phyloP scores from a whole-genome alignment of 2,329 filamentous ascomycete species.

The Colletotrichum tamarilloi region DNA sequence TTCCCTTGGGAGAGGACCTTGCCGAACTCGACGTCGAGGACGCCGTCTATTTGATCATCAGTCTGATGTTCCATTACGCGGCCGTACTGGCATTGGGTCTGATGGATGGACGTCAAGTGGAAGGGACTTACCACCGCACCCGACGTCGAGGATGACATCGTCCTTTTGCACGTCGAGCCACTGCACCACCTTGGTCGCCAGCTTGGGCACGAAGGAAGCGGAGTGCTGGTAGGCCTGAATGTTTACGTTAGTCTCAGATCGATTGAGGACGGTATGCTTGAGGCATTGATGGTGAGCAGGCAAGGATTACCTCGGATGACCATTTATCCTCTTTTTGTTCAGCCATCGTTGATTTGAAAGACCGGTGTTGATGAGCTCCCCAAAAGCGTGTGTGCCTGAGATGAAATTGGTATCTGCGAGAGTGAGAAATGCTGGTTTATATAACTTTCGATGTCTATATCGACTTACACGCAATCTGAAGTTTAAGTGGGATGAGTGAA shows the following conservation, averaged over 20 bases:
- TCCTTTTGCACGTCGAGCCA: constrained; percentile 69
- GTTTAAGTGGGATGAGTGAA: constrained; percentile 34
- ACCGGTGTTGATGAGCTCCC: background rate
- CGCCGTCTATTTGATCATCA: constrained; percentile 58
- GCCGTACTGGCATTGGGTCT: too few species aligned
- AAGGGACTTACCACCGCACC: constrained; percentile 66
- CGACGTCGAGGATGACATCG: constrained; percentile 71
- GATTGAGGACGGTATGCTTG: too few species aligned
- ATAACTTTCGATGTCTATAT: background rate
- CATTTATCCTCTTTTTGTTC: constrained; percentile 48
- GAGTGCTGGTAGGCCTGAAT: constrained; percentile 68
- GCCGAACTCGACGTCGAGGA: constrained; percentile 66
- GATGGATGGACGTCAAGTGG: too few species aligned
- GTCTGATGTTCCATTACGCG: too few species aligned
- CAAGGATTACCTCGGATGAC: constrained; percentile 50
- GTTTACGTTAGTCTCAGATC: background rate
- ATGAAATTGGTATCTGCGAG: background rate
- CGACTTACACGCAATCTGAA: constrained; percentile 21
- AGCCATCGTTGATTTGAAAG: constrained; percentile 34
- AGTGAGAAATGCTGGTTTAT: background rate
- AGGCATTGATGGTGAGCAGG: too few species aligned
- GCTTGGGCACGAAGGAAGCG: constrained; percentile 72
- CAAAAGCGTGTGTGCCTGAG: background rate
- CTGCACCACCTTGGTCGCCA: constrained; percentile 66
- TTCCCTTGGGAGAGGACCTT: constrained; percentile 56